These are phyloP conservation scores for Apiotrichum montevideense DNA, from an alignment of 1,284 basidiomycete genomes.

Conservation along the genomic window DNA sequence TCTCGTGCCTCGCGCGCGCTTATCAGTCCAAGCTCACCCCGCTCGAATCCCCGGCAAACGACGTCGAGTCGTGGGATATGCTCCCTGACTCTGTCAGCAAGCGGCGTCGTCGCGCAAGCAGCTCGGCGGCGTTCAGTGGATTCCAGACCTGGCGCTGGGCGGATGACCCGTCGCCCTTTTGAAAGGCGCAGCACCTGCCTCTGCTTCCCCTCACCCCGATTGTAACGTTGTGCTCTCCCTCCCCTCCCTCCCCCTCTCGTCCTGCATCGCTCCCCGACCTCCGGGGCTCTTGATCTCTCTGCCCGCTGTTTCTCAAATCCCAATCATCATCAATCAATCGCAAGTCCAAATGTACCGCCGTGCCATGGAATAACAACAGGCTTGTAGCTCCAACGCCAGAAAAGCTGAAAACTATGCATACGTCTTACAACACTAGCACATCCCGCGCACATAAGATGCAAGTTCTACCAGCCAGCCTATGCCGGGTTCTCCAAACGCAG, in stretches of 20 bases:
- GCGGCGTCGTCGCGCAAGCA: constrained; percentile 19
- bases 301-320: too few relatives aligned
- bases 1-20: constrained; percentile 24
- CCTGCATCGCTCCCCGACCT: too few relatives aligned
- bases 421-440: not conserved
- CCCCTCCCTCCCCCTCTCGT: too few relatives aligned
- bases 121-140: constrained; percentile 10
- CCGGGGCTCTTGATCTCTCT: too few relatives aligned
- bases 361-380: not conserved
- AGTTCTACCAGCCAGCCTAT: not conserved
- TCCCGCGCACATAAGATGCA: too few relatives aligned
- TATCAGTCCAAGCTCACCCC: constrained; percentile 16
- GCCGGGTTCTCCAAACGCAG: constrained; percentile 34
- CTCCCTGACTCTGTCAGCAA: constrained; percentile 21
- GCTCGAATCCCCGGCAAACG: not conserved
- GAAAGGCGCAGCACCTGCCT: not conserved
- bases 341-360: too few relatives aligned
- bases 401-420: not conserved
- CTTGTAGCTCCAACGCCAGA: not conserved
- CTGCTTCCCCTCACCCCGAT: too few relatives aligned
- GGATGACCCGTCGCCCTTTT: constrained; percentile 3
- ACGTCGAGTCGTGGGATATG: constrained; percentile 13
- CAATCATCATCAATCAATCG: not conserved
- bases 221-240: too few relatives aligned
- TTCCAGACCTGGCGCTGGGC: constrained; percentile 34